Percentiles rank a stretch among this genome's conserved stretches.
phyloP scores from a whole-genome alignment of 1,284 basidiomycete species.

The Dichomitus squalens region DNA sequence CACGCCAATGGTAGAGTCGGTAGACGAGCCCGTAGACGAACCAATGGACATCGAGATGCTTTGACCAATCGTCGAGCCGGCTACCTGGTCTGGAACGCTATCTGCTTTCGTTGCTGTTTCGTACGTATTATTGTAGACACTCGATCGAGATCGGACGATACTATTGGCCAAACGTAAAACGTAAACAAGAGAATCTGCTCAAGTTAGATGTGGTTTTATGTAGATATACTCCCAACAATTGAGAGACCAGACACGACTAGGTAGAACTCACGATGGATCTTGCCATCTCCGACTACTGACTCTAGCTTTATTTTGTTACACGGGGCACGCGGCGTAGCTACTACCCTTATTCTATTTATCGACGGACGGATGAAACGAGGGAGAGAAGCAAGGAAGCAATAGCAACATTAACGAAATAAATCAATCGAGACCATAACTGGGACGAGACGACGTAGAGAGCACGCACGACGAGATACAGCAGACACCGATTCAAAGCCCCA shows the following conservation, averaged over 20 bases:
- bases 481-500: too few species aligned
- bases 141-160: neutral
- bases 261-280: neutral
- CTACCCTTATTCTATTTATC: too few species aligned
- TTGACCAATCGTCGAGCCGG: conserved; percentile 13
- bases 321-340: neutral
- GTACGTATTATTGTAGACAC: neutral
- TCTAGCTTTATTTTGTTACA: neutral
- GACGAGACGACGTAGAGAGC: neutral
- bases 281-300: neutral
- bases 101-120: neutral
- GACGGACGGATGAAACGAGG: neutral
- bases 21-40: conserved; percentile 38
- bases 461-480: neutral
- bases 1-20: conserved; percentile 14
- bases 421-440: conserved; percentile 3
- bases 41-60: conserved; percentile 60
- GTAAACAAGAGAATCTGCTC: neutral
- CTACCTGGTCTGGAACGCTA: neutral
- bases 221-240: neutral
- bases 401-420: conserved; percentile 20
- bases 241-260: neutral
- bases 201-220: neutral
- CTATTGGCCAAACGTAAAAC: neutral
- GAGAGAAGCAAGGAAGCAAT: conserved; percentile 5